Evolutionary conservation across 495 filamentous ascomycete species (phyloP), one percentile per base, ranked within the genome.

Genomic region (Delitschia confertaspora): DNA sequence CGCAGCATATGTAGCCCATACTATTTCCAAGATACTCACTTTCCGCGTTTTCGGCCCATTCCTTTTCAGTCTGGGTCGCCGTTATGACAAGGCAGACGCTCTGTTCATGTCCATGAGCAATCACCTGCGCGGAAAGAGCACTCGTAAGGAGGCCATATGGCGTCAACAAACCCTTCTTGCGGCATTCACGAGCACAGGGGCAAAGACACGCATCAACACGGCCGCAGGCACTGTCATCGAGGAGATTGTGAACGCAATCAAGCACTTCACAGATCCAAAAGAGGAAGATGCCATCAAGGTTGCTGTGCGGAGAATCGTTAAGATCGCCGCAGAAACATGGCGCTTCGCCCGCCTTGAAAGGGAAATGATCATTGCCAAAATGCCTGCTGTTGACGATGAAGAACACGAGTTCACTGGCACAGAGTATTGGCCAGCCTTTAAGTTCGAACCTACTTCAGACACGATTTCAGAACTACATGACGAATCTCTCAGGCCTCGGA

Each of bases 31-130:
- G 33, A 72, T 73, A 18, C 58, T 80, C 30, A 76, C 71, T 19
- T 72, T 71, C 52, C 68, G 75, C n/a, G 72, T 80, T 27, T 80
- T 80, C 63, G 70, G 75, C 25, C 76, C 75, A 4, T 80, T 80
- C 63, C 59, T 80, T 3, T 80, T 80, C 59, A 75, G 74, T 23
- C 56, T 79, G 4, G 74, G 74, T n/a, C 69, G 70, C 21, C 58
- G 73, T 17, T 76, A 76, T 57, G 75, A 78, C 55, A 76, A 78
- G 49, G 72, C 74, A 9, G 75, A 79, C 56, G 72, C 69, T 10
- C 70, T 76, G 46, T 78, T 80, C 67, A 69, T 72, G 42, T 69
- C 75, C 53, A 68, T 79, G 40, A 78, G 74, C 6, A 73, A 72
- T 59, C 72, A 79, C 23, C 73, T 80, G 27, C 72, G 75, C 13